Evolutionary conservation across 441 rosid genomes (phyloP).

Genomic region (Populus hybrid): DNA sequence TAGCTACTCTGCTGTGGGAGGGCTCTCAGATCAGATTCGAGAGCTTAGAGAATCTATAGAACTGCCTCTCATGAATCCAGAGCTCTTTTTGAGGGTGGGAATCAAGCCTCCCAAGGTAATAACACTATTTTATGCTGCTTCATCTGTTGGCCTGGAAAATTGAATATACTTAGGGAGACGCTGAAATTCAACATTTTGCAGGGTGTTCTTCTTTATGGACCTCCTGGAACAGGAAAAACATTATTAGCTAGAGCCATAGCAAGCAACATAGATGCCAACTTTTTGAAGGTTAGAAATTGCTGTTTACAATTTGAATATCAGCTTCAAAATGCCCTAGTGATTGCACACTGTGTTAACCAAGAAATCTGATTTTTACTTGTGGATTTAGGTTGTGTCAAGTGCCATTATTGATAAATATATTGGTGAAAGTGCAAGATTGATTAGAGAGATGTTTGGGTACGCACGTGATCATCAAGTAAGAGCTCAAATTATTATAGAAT

Average conservation of each 20-base stretch:
- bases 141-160: not conserved
- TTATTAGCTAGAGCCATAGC: conserved; percentile 88
- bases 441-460: conserved; percentile 94
- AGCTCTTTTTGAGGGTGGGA: conserved; percentile 92
- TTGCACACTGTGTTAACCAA: not conserved
- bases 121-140: not conserved
- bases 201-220: conserved; percentile 98
- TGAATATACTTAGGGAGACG: no score
- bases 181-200: conserved; percentile 22
- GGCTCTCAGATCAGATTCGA: conserved; percentile 91
- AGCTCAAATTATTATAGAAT: not conserved
- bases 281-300: conserved; percentile 62
- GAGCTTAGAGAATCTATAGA: conserved; percentile 97
- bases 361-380: not conserved
- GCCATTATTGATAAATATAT: conserved; percentile 95
- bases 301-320: not conserved
- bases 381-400: conserved; percentile 83
- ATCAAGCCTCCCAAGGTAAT: conserved; percentile 96
- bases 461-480: conserved; percentile 94
- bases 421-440: conserved; percentile 96
- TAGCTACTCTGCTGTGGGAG: conserved; percentile 97
- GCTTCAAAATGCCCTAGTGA: not conserved
- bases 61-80: conserved; percentile 97
- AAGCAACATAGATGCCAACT: conserved; percentile 81
- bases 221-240: conserved; percentile 95